Evolutionary conservation across 495 filamentous ascomycete genomes (phyloP).

Genomic region (Penicillium odoratum): DNA sequence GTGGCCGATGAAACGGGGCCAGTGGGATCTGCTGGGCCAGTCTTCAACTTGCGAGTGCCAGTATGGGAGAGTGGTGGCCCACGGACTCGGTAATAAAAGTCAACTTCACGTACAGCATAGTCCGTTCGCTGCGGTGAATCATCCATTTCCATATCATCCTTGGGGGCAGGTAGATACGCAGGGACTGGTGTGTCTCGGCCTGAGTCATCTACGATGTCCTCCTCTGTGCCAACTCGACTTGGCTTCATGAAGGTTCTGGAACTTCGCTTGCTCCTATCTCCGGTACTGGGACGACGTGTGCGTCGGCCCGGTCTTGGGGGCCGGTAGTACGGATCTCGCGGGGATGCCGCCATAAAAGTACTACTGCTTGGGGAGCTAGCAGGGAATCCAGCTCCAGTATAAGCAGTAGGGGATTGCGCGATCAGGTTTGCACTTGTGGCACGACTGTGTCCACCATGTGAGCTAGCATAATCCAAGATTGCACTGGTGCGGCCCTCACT

Average conservation of each 20-base stretch:
- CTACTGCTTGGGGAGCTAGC: constrained; percentile 41
- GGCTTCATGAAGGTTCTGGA: constrained; percentile 45
- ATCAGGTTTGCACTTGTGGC: constrained; percentile 54
- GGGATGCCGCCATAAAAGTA: constrained; percentile 44
- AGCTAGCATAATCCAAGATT: constrained; percentile 47
- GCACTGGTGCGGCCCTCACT: constrained; percentile 50
- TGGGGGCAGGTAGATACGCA: constrained; percentile 49
- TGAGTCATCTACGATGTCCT: constrained; percentile 49
- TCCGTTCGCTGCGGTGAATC: constrained; percentile 61
- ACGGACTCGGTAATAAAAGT: constrained; percentile 91
- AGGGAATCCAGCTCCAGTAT: constrained; percentile 55
- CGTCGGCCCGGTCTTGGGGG: constrained; percentile 69
- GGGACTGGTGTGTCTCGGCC: constrained; percentile 53
- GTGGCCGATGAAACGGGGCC: constrained; percentile 83
- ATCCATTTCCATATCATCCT: constrained; percentile 57
- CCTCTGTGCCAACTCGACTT: constrained; percentile 35
- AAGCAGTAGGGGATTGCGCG: constrained; percentile 71
- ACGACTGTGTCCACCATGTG: constrained; percentile 47
- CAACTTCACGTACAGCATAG: constrained; percentile 88
- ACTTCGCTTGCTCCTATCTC: constrained; percentile 38
- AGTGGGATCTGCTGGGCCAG: constrained; percentile 92
- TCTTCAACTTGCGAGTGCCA: constrained; percentile 81
- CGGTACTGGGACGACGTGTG: constrained; percentile 51
- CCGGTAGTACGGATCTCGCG: constrained; percentile 77
- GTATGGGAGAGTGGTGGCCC: constrained; percentile 84